phyloP scores from a whole-genome alignment of 2,329 filamentous ascomycete species.

The Arachnomyces sp. region DNA sequence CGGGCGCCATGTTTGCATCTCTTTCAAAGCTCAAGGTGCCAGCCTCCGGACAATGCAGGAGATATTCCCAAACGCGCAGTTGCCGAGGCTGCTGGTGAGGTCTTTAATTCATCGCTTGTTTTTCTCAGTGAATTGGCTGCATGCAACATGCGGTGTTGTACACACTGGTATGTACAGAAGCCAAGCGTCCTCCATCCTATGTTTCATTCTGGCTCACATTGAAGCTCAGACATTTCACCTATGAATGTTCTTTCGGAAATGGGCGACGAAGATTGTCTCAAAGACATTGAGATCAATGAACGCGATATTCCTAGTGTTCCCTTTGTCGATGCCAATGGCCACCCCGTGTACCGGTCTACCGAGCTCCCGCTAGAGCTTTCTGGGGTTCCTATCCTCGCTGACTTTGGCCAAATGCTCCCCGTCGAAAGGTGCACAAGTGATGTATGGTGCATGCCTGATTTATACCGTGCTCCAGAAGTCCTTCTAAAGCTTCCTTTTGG shows the following conservation, averaged over 20 bases:
- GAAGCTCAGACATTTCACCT: conserved; percentile 5
- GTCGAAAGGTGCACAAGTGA: conserved; percentile 4
- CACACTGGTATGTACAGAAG: conserved; percentile 11
- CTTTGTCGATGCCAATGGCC: conserved; percentile 4
- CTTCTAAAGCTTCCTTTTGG: conserved; percentile 16
- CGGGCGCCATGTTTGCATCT: conserved; percentile 14
- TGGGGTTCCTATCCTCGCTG: conserved; percentile 14
- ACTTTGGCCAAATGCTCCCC: conserved; percentile 17
- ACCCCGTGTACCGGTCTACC: conserved; percentile 9
- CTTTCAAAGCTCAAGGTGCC: conserved; percentile 10
- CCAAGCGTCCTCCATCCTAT: background rate
- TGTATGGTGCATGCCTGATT: conserved; percentile 20
- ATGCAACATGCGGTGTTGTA: conserved; percentile 9
- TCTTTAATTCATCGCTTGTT: conserved; percentile 10
- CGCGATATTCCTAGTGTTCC: conserved; percentile 7
- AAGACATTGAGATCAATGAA: conserved; percentile 11
- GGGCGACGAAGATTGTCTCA: conserved; percentile 7
- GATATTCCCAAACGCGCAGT: conserved; percentile 10
- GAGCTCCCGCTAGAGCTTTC: conserved; percentile 7
- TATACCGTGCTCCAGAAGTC: conserved; percentile 19
- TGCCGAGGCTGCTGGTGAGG: conserved; percentile 9
- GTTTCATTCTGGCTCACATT: background rate
- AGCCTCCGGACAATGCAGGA: conserved; percentile 13
- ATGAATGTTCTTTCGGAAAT: conserved; percentile 8
- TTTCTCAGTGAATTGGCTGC: conserved; percentile 11